Base-by-base conservation (phyloP, 78 protist genomes). In the Chrysochromulina parva region DNA sequence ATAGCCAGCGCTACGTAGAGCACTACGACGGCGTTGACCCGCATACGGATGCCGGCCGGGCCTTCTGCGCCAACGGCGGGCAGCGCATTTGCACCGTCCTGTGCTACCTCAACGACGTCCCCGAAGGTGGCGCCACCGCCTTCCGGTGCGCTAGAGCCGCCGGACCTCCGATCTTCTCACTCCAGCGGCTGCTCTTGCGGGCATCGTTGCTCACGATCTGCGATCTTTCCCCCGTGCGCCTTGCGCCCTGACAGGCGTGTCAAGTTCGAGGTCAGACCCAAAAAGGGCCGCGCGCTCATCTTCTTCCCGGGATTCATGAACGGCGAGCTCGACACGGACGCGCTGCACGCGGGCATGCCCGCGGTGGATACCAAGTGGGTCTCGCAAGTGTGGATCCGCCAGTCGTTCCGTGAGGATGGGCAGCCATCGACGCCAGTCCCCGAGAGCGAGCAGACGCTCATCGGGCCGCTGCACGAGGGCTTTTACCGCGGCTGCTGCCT, bases 11-110 rank as follows among this genome's bases (percentile, higher is more conserved):
- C 20, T 78, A 78, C 62, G 58, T 78, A 58, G 86, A 78, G 60
- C 86, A 78, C 86, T 78, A 53, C 60, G 86, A 78, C 86, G 86
- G 86, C 62, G 59, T 78, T 50, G 86, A 78, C 60, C 86, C 86
- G 60, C 86, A 78, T 62, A 53, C 53, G 62, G 86, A 48, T 1
- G 59, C 86, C 19, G 86, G 86, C 62, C 22, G n/a, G 3, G 86
- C 86, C 16, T 78, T 78, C 47, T 78, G 86, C 60, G 59, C 59
- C 52, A 53, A 16, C 9, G 86, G 86, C 47, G 86, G 86, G 50
- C 86, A 78, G 86, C 86, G 86, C 60, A 53, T 78, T 0, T 7
- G 14, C 16, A 78, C 86, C 19, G 86, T 78, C 50, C 86, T 78
- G 62, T 7, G 50, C 22, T 78, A 78, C 62, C 86, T 78, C 24